These are phyloP conservation scores for Monosporascus cannonballus DNA, from an alignment of 2,329 filamentous ascomycete species.

Conservation along the genomic window DNA sequence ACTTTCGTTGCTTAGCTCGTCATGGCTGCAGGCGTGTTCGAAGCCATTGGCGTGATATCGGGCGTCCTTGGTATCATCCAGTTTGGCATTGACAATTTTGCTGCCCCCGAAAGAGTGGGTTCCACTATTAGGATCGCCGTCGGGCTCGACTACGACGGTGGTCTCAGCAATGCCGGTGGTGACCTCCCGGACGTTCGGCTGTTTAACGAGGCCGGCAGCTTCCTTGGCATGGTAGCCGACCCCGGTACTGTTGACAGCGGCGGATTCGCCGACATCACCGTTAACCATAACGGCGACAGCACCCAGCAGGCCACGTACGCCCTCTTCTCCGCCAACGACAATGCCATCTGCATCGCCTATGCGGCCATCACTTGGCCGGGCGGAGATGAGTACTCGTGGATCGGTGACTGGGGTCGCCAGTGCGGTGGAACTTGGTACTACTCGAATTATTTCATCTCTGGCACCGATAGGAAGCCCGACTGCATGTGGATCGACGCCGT, in stretches of 20 bases:
- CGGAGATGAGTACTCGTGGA: constrained; percentile 14
- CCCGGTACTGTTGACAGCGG: constrained; percentile 14
- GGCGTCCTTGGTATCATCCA: constrained; percentile 15
- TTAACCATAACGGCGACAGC: constrained; percentile 8
- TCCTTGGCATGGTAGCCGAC: constrained; percentile 14
- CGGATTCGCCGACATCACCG: constrained; percentile 11
- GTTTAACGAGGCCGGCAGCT: constrained; percentile 19
- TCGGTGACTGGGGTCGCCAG: constrained; percentile 19
- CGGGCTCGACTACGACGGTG: constrained; percentile 13
- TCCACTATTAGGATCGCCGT: constrained; percentile 15
- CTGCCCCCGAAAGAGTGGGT: constrained; percentile 5
- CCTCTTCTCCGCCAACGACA: constrained; percentile 20
- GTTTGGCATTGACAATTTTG: constrained; percentile 14
- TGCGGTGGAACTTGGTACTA: constrained; percentile 21
- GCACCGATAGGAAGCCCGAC: constrained; percentile 8
- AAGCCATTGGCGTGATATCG: constrained; percentile 15
- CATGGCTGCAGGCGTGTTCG: constrained; percentile 12
- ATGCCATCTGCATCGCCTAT: constrained; percentile 20
- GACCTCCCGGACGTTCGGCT: constrained; percentile 21
- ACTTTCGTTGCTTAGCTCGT: too few species aligned
- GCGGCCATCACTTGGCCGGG: constrained; percentile 12
- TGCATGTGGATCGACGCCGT: constrained; percentile 19
- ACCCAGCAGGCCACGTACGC: constrained; percentile 18
- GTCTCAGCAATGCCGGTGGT: constrained; percentile 17
- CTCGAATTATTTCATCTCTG: constrained; percentile 14